Conservation (phyloP, 2,329 filamentous ascomycete genomes). For the Chrysoporthe austroafricana region DNA sequence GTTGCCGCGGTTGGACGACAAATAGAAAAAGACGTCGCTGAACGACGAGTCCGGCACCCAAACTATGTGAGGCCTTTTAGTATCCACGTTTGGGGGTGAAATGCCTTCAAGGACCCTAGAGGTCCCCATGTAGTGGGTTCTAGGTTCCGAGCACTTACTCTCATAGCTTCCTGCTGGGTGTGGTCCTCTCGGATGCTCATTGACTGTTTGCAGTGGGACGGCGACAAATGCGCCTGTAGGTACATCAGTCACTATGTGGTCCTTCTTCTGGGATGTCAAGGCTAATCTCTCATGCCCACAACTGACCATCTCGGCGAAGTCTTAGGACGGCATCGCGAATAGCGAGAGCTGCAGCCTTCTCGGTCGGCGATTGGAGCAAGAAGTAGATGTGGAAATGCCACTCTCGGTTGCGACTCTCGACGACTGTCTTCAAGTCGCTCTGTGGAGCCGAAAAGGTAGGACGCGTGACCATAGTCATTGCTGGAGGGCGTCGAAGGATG, state of each 20-base stretch:
- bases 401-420: constrained; percentile 36
- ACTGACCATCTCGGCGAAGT: constrained; percentile 39
- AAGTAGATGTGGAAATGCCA: constrained; percentile 44
- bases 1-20: constrained; percentile 39
- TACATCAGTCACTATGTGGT: no score
- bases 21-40: constrained; percentile 41
- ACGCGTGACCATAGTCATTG: constrained; percentile 29
- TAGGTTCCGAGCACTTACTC: constrained; percentile 32
- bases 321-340: constrained; percentile 40
- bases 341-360: constrained; percentile 39
- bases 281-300: neutral
- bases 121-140: neutral
- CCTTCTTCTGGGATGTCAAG: neutral
- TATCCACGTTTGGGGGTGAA: neutral
- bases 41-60: constrained; percentile 42
- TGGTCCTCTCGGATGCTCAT: constrained; percentile 39
- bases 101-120: neutral
- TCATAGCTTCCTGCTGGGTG: constrained; percentile 42
- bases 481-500: neutral
- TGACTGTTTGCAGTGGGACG: constrained; percentile 39
- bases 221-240: constrained; percentile 39
- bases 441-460: constrained; percentile 29
- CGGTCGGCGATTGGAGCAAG: constrained; percentile 37
- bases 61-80: constrained; percentile 25
- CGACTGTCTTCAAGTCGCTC: constrained; percentile 37